Conservation (phyloP, 345 rosid species). For the Dipteronia dyeriana region DNA sequence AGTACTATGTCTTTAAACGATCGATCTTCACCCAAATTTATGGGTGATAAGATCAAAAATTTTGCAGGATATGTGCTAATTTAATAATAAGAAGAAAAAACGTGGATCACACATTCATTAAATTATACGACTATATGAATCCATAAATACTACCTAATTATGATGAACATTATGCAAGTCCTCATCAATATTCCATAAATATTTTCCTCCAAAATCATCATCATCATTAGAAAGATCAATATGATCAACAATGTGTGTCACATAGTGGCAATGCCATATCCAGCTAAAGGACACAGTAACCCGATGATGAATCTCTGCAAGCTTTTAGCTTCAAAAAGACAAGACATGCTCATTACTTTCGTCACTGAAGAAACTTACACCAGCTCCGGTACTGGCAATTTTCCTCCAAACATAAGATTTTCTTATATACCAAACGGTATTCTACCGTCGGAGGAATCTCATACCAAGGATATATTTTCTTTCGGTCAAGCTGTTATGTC, state of each 20-base stretch:
- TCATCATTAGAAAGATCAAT: no score
- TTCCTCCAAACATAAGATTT: slow-evolving; percentile 2
- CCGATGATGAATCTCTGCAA: slow-evolving; percentile 24
- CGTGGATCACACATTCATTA: no score
- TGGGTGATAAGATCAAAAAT: no score
- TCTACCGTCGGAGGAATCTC: slow-evolving; percentile 23
- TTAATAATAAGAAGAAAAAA: no score
- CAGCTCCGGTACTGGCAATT: not conserved
- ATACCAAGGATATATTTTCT: slow-evolving; percentile 17
- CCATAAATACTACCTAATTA: no score
- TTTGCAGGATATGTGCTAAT: no score
- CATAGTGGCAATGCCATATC: slow-evolving; percentile 15
- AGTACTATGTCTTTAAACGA: no score
- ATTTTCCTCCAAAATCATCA: no score
- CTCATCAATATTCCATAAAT: no score
- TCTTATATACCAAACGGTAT: slow-evolving; percentile 32
- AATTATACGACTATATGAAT: no score
- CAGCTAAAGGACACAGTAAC: slow-evolving; percentile 14
- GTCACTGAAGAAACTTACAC: slow-evolving; percentile 10
- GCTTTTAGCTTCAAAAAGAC: not conserved
- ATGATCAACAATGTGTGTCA: slow-evolving; percentile 9
- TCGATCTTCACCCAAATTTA: no score
- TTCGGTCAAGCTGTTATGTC: slow-evolving; percentile 17
- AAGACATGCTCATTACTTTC: slow-evolving; percentile 2
- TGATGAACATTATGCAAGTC: no score